Evolutionary conservation across 2,329 filamentous ascomycete species (phyloP), one percentile per base, ranked within the genome.

Genomic region (Tolypocladium sp.): DNA sequence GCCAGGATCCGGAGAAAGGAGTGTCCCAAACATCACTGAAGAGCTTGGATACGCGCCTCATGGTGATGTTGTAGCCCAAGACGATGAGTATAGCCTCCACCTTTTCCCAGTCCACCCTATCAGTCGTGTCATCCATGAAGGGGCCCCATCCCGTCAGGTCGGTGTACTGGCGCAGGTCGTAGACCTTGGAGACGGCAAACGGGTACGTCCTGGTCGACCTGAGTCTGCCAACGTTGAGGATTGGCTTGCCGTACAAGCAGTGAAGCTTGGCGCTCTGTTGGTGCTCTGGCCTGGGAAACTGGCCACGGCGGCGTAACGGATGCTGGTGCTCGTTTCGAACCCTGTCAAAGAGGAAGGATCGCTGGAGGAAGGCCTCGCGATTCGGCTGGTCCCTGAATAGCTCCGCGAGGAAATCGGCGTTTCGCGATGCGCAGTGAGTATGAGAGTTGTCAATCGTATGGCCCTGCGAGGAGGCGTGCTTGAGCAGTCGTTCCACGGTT

Each of bases 71-170:
- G 67, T 82, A 79, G 4, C 81, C 82, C 4, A 92, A 71, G 2
- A 88, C 83, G 4, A 92, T 76, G 78, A 91, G 83, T 58, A 91
- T 82, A 10, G 87, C 85, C 71, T 92, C 89, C 13, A 92, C 74
- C 74, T 89, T 90, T 71, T 92, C 88, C 90, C 90, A 93, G 71
- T 93, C 89, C 0, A 90, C 86, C 6, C 73, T 71, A 57, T 78
- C 79, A 2, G 77, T 79, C 1, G 81, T 83, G 66, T 92, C 88
- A 56, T 82, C 75, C 66, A 81, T 74, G 66, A 90, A 92, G 0
- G 90, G 90, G 0, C 90, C 90, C 89, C 89, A 92, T 41, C 78
- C 70, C 1, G 81, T 87, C 33, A 72, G 69, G 2, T 74, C 69
- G 0, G 82, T 88, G 70, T 91, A 90, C 63, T 87, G 80, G 1